phyloP scores from a whole-genome alignment of 768 basidiomycete species.

The Amanita exitialis region DNA sequence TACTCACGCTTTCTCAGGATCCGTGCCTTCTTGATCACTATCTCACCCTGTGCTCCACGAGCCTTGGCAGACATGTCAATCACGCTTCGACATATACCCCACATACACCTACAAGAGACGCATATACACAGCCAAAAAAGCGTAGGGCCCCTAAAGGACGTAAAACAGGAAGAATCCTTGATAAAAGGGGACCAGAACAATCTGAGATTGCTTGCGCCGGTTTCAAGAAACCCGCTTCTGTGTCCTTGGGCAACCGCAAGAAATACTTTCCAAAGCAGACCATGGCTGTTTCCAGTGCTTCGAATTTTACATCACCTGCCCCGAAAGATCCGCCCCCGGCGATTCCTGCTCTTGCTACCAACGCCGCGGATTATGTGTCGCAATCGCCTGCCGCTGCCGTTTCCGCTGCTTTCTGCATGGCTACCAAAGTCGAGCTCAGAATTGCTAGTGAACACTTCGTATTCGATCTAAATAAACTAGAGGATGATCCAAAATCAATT shows the following conservation, averaged over 20 bases:
- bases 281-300: not conserved
- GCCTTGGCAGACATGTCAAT: not conserved
- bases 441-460: constrained; percentile 30
- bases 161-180: not conserved
- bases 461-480: constrained; percentile 32
- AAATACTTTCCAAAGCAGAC: not conserved
- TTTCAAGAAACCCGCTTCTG: not conserved
- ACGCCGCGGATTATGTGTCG: not conserved
- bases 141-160: not conserved
- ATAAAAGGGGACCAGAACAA: not conserved
- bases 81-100: not conserved
- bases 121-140: not conserved
- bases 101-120: not conserved
- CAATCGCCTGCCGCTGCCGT: not conserved
- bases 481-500: constrained; percentile 32
- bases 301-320: not conserved
- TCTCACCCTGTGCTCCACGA: not conserved
- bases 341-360: not conserved
- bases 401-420: constrained; percentile 14
- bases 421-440: constrained; percentile 20
- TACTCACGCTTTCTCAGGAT: not conserved
- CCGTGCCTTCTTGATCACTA: not conserved
- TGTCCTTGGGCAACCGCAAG: not conserved
- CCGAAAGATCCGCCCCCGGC: not conserved
- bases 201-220: not conserved